Percentiles rank a stretch among this genome's conserved stretches.
Evolutionary conservation across 2,329 filamentous ascomycete genomes (phyloP).

Genomic region (Fusarium domesticum): DNA sequence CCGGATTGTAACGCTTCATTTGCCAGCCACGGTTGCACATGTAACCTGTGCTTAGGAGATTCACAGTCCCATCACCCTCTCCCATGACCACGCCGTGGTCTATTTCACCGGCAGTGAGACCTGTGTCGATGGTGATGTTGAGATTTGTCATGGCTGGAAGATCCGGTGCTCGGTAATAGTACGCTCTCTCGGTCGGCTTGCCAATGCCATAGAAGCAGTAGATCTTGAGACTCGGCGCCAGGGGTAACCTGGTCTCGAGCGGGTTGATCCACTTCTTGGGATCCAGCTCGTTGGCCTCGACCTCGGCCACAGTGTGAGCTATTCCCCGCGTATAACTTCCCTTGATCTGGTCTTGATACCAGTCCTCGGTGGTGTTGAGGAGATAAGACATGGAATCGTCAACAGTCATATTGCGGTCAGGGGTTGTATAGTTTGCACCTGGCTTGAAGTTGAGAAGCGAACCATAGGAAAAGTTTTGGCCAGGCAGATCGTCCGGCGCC

Average conservation of each 20-base stretch:
- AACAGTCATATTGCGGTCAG: slow-evolving; percentile 76
- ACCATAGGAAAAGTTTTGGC: slow-evolving; percentile 71
- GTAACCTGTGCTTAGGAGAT: slow-evolving; percentile 85
- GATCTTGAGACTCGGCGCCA: slow-evolving; percentile 86
- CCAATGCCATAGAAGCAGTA: slow-evolving; percentile 97
- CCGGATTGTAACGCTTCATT: slow-evolving; percentile 90
- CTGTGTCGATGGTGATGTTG: slow-evolving; percentile 72
- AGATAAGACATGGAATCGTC: slow-evolving; percentile 74
- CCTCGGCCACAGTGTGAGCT: slow-evolving; percentile 73
- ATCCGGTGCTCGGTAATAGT: slow-evolving; percentile 78
- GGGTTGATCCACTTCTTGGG: slow-evolving; percentile 91
- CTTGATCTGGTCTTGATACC: slow-evolving; percentile 75
- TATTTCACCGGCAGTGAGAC: slow-evolving; percentile 54
- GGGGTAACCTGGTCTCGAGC: slow-evolving; percentile 79
- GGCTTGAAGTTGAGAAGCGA: slow-evolving; percentile 80
- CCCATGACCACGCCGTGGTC: slow-evolving; percentile 95
- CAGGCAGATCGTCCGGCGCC: slow-evolving; percentile 81
- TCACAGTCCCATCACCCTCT: slow-evolving; percentile 94
- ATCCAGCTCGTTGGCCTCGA: slow-evolving; percentile 77
- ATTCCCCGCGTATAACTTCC: slow-evolving; percentile 84
- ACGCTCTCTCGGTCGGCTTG: slow-evolving; percentile 87
- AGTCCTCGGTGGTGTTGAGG: slow-evolving; percentile 72
- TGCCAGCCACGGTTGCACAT: slow-evolving; percentile 97
- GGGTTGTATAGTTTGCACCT: slow-evolving; percentile 60
- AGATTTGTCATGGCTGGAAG: slow-evolving; percentile 61